Evolutionary conservation across 192 early-diverging fungal genomes (phyloP).

Genomic region (Umbelopsis vinacea): DNA sequence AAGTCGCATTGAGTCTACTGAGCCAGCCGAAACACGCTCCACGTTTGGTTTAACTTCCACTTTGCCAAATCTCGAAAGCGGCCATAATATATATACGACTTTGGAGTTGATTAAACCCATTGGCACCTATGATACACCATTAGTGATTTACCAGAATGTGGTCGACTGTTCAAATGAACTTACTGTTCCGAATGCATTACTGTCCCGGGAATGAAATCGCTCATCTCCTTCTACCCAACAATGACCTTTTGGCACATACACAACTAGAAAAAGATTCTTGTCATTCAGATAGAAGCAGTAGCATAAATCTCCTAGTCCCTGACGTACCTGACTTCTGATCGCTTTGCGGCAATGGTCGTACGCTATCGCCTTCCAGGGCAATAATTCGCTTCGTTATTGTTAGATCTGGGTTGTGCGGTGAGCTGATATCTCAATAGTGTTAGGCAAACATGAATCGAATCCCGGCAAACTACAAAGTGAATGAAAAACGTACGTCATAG

Average conservation of each 20-base stretch:
- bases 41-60: slow-evolving; percentile 6
- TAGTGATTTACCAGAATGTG: not conserved
- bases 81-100: slow-evolving; percentile 17
- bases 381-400: slow-evolving; percentile 85
- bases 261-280: slow-evolving; percentile 10
- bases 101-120: slow-evolving; percentile 14
- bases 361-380: slow-evolving; percentile 79
- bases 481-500: slow-evolving; percentile 44
- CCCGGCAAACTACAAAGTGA: not conserved
- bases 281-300: not conserved
- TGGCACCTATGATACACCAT: not conserved
- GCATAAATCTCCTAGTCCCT: not conserved
- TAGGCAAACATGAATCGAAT: not conserved
- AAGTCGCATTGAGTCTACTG: not conserved
- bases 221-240: slow-evolving; percentile 91
- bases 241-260: slow-evolving; percentile 76
- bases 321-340: slow-evolving; percentile 24
- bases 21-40: not conserved
- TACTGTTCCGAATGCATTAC: slow-evolving; percentile 80
- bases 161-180: not conserved
- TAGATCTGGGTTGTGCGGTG: slow-evolving; percentile 71
- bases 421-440: slow-evolving; percentile 27
- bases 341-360: slow-evolving; percentile 48
- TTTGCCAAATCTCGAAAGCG: slow-evolving; percentile 2
- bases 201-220: slow-evolving; percentile 80